phyloP scores from a whole-genome alignment of 208 protist species.

The Wallacemonas rigidus region DNA sequence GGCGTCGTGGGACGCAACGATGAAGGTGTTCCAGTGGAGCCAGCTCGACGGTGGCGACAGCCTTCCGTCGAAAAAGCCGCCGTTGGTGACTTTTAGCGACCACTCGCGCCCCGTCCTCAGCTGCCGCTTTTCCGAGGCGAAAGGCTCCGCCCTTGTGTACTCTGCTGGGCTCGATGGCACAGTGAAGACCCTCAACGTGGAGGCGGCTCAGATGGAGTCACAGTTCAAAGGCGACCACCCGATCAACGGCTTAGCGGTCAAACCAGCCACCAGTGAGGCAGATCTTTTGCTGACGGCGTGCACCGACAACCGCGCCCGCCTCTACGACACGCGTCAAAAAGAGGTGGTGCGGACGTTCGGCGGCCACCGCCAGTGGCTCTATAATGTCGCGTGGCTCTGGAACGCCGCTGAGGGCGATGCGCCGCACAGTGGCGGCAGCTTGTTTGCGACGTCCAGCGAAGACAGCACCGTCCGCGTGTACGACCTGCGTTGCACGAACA shows the following conservation, averaged over 20 bases:
- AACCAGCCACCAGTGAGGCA: slow-evolving; percentile 31
- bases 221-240: slow-evolving; percentile 69
- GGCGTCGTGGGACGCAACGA: slow-evolving; percentile 80
- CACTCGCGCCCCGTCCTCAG: slow-evolving; percentile 76
- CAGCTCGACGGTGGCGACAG: slow-evolving; percentile 37
- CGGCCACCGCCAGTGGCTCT: slow-evolving; percentile 87
- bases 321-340: slow-evolving; percentile 77
- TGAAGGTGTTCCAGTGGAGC: slow-evolving; percentile 75
- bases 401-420: slow-evolving; percentile 44
- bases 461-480: slow-evolving; percentile 76
- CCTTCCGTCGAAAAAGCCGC: slow-evolving; percentile 58
- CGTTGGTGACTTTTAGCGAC: slow-evolving; percentile 76
- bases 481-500: slow-evolving; percentile 66
- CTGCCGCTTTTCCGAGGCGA: slow-evolving; percentile 64
- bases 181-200: slow-evolving; percentile 72
- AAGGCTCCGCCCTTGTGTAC: slow-evolving; percentile 45
- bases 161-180: slow-evolving; percentile 73
- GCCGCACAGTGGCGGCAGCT: slow-evolving; percentile 15
- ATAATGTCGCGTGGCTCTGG: slow-evolving; percentile 73
- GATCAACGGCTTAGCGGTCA: slow-evolving; percentile 62
- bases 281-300: slow-evolving; percentile 76
- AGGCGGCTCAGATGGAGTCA: slow-evolving; percentile 39
- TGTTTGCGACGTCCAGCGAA: slow-evolving; percentile 73
- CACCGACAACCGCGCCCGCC: slow-evolving; percentile 81
- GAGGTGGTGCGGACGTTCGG: slow-evolving; percentile 63